Evolutionary conservation across 176 grass and related monocot genomes (phyloP).

Genomic region (Rhynchospora pubera): DNA sequence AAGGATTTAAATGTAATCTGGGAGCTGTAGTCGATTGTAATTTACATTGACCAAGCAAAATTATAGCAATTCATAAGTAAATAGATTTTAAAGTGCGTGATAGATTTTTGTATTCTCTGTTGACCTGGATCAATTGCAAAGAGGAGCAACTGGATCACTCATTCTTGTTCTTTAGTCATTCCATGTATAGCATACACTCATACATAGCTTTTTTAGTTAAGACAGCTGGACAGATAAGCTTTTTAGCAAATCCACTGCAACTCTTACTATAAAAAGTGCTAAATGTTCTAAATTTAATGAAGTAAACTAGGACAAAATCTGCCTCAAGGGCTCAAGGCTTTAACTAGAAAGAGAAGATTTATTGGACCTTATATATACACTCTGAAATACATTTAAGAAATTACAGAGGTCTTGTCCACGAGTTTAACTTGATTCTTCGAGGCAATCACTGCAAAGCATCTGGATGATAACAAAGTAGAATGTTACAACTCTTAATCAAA

Average conservation of each 20-base stretch:
- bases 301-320: neutral
- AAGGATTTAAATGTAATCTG: constrained; percentile 22
- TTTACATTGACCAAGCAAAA: constrained; percentile 11
- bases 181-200: too few relatives aligned
- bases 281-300: neutral
- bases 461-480: constrained; percentile 21
- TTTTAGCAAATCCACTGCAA: neutral
- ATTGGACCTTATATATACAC: neutral
- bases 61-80: neutral
- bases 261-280: neutral
- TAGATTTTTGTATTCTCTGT: neutral
- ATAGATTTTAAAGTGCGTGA: neutral
- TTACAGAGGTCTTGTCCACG: constrained; percentile 47
- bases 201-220: too few relatives aligned
- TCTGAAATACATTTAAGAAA: constrained; percentile 2
- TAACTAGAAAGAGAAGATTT: neutral
- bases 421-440: constrained; percentile 57
- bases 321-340: neutral
- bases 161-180: too few relatives aligned
- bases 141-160: too few relatives aligned
- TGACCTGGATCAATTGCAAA: too few relatives aligned
- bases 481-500: neutral
- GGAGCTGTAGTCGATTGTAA: constrained; percentile 12
- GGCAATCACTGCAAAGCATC: constrained; percentile 51
- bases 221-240: too few relatives aligned